Base-by-base conservation (phyloP, 73 alveolate species). In the Stentor roeselii region DNA sequence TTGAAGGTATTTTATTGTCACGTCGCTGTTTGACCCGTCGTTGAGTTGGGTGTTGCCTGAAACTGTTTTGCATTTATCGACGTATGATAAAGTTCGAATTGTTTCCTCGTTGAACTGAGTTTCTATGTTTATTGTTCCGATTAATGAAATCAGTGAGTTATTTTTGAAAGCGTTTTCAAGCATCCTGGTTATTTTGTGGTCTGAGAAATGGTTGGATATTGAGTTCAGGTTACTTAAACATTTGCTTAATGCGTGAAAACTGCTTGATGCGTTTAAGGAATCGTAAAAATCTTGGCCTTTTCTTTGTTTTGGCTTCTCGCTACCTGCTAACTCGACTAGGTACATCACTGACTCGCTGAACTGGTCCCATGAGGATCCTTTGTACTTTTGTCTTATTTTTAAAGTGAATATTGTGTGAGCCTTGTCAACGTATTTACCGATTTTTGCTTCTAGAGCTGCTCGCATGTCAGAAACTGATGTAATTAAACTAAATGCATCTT, bases 301-400 rank as follows among this genome's bases (percentile, higher is more conserved):
- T 36, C 40, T 3, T 35, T 75, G 58, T 27, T 58, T 30, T 38
- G 38, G 84, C 75, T 82, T 41, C 60, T 85, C 90, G 30, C 87
- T 77, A 32, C 90, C 90, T 34, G 90, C 90, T 14, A 78, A 35
- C 31, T 78, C 87, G 6, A 85, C 82, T 77, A 77, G 78, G 36
- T 59, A 58, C 37, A 85, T 38, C 38, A 36, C 50, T 11, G 60
- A 15, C 27, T 31, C 15, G 0, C 31, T 67, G 15, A 35, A 2
- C 59, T 67, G 82, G 27, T 58, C 74, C 82, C 42, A 67, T 2
- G n/a, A n/a, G 32, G 82, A 21, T 2, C 35, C 42, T 85, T 37
- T 78, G 61, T 31, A 36, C 36, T 76, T 83, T 37, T 27, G 35
- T 58, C 60, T 76, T 30, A 74, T 32, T 15, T 35, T 85, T 14